Base-by-base conservation (phyloP, 2,329 filamentous ascomycete species). In the Trichophyton mentagrophytes region DNA sequence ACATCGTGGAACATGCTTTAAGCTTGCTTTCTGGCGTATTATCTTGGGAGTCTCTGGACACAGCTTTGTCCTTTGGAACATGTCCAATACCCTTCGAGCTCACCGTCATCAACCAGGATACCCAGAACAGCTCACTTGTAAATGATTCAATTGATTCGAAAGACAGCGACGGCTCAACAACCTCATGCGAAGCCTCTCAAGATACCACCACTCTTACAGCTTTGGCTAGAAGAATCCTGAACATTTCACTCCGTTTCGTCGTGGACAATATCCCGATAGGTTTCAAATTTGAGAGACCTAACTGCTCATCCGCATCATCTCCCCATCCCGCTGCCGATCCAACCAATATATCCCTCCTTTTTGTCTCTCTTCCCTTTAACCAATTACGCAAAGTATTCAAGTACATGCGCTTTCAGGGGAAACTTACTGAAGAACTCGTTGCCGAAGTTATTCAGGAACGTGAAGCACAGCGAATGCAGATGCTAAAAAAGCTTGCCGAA, bases 21-120 rank as follows among this genome's bases (percentile, higher is more conserved):
- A 57, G 64, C 1, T 59, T 73, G 33, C 67, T 65, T 5, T 42
- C 67, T 2, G 61, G 62, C 0, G 53, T 65, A 2, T 64, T 73
- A 2, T 61, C 64, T 46, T 72, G 70, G 70, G 63, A 66, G 7
- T 72, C 65, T 11, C 59, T 72, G 36, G 70, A 73, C 57, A 57
- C 64, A 2, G 58, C 69, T 5, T 59, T 73, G 2, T 64, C 64
- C n/a, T 72, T 71, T 36, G 69, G 68, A 1, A 61, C 70, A 25
- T 60, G 57, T 11, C 60, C 66, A 0, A 57, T 62, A 11, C 64
- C 65, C 8, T 72, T 67, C 57, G 56, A 66, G 30, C 60, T 73
- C 33, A 36, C 47, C 1, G 47, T 47, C 17, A 58, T 20, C 25
- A 38, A 59, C 20, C 55, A 40, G 17, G 17, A 33, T 36, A 20